Evolutionary conservation across 345 rosid species (phyloP).

Genomic region (Punica granatum): DNA sequence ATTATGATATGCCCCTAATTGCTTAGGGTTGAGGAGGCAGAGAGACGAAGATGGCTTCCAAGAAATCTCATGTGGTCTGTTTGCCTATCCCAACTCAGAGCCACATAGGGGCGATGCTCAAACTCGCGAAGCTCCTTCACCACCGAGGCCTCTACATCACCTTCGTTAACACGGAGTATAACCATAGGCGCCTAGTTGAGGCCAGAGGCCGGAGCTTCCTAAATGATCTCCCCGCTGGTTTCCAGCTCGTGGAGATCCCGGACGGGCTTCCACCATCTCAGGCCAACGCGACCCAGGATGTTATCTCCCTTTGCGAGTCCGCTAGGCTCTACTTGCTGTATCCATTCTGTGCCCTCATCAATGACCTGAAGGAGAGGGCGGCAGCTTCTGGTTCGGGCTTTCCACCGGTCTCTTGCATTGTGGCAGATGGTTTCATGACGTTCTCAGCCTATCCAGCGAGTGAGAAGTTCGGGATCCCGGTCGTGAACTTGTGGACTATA

Average conservation of each 20-base stretch:
- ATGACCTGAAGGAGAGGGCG: neutral
- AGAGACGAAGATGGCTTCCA: neutral
- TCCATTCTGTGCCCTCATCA: slow-evolving; percentile 7
- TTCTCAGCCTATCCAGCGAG: slow-evolving; percentile 2
- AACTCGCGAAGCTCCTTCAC: slow-evolving; percentile 19
- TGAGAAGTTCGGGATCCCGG: slow-evolving; percentile 4
- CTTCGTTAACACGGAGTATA: slow-evolving; percentile 20
- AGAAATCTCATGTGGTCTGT: slow-evolving; percentile 12
- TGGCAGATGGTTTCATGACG: slow-evolving; percentile 14
- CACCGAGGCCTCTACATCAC: slow-evolving; percentile 17
- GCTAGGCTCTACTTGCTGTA: slow-evolving; percentile 2
- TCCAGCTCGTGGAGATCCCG: slow-evolving; percentile 10
- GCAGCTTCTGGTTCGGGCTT: neutral
- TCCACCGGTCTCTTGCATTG: slow-evolving; percentile 14
- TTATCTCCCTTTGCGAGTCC: slow-evolving; percentile 5
- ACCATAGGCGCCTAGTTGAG: slow-evolving; percentile 8
- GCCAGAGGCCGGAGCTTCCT: slow-evolving; percentile 1
- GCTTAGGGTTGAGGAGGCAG: too few species aligned
- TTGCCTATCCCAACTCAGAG: slow-evolving; percentile 13
- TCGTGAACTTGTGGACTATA: slow-evolving; percentile 4
- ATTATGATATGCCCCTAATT: too few species aligned
- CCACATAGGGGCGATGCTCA: slow-evolving; percentile 17
- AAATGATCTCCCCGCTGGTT: slow-evolving; percentile 7
- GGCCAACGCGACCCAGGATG: slow-evolving; percentile 9
- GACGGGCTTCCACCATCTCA: slow-evolving; percentile 15